phyloP scores from a whole-genome alignment of 2,329 filamentous ascomycete species.

The Corniculantispora saksenae region DNA sequence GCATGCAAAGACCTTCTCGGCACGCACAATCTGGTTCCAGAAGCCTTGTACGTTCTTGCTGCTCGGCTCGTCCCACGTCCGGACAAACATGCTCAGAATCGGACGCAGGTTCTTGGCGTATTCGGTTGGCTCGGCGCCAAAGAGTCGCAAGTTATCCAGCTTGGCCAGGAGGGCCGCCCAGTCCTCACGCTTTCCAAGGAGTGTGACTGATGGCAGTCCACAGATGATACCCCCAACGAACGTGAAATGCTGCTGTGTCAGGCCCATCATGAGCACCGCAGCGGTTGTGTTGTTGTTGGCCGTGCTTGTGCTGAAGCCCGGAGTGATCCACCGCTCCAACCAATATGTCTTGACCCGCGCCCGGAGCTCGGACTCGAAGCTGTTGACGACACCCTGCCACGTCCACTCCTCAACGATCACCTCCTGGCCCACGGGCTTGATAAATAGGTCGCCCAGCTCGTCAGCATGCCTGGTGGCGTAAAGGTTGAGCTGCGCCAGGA shows the following conservation, averaged over 20 bases:
- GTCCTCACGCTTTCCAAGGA: constrained; percentile 40
- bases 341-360: constrained; percentile 40
- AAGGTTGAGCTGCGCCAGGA: constrained; percentile 52
- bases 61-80: constrained; percentile 42
- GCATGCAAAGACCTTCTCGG: constrained; percentile 32
- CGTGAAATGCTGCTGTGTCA: constrained; percentile 42
- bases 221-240: constrained; percentile 40
- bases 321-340: constrained; percentile 44
- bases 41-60: constrained; percentile 38
- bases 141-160: constrained; percentile 44
- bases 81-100: constrained; percentile 49
- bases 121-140: constrained; percentile 43
- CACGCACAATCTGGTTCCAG: constrained; percentile 45
- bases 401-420: constrained; percentile 36
- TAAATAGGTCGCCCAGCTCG: constrained; percentile 46
- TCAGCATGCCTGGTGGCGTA: constrained; percentile 52
- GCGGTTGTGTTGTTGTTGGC: constrained; percentile 41
- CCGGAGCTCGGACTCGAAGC: constrained; percentile 44
- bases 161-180: constrained; percentile 43
- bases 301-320: constrained; percentile 45
- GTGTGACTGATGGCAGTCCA: constrained; percentile 44
- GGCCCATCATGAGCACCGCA: constrained; percentile 46
- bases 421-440: constrained; percentile 44
- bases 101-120: constrained; percentile 44
- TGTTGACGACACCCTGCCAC: constrained; percentile 30